Base-by-base conservation (phyloP, 192 early-diverging fungal genomes). In the Coemansia sp. region DNA sequence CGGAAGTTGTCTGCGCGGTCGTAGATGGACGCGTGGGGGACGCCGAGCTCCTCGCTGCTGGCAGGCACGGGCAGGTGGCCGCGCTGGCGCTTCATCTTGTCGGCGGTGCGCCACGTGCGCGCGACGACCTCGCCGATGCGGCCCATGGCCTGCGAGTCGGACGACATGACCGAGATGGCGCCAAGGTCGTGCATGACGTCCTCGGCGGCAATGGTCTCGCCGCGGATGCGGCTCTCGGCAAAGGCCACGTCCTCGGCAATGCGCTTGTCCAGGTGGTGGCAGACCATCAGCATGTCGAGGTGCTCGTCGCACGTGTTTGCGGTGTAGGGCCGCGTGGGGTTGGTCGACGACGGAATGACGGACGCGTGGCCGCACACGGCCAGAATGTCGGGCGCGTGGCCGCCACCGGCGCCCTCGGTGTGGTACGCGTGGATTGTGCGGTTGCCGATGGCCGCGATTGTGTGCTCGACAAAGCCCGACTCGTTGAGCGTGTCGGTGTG, bases 401-500 rank as follows among this genome's bases (percentile, higher is more conserved):
- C 95, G 54, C 93, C 95, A 21, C 96, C 96, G 2, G 96, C 96
- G 25, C 96, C 96, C 71, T 98, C 96, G 1, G 89, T 89, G 77
- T 98, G 96, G 60, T 98, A 98, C 0, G 95, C 92, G 65, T 97
- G 96, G 57, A 98, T 95, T 21, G 94, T 93, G 54, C 95, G 86
- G 35, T 84, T 85, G 45, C 89, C 92, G 65, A 98, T 94, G 0
- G 96, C 96, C 1, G 74, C 90, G 12, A 98, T 73, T 3, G 96
- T 88, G 51, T 87, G 74, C 65, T 97, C 93, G 29, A 98, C 95
- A 76, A 97, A 98, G 49, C 96, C 96, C 16, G 94, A 87, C 58
- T 98, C 96, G 69, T 98, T 98, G 53, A 98, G 77, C 5, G 96
- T 98, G 68, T 98, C 96, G 0, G 96, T 95, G 61, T 98, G 96